phyloP scores from a whole-genome alignment of 805 yeast species.

The Monosporozyma yasuniensis region DNA sequence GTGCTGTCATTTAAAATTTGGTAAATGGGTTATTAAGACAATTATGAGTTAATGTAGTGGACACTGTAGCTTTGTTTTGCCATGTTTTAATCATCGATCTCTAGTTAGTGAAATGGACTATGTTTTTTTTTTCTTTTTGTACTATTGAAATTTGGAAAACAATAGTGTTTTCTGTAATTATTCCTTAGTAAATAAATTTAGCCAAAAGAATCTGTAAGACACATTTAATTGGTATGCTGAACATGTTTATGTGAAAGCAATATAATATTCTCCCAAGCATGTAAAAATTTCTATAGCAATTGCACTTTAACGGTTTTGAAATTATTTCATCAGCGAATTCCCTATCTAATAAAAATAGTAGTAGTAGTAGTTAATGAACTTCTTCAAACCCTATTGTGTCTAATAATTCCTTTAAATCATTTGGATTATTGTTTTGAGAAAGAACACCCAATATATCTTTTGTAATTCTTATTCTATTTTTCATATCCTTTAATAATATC shows the following conservation, averaged over 20 bases:
- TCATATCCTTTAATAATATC: slow-evolving; percentile 13
- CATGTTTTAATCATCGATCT: too few species aligned
- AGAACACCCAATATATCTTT: slow-evolving; percentile 14
- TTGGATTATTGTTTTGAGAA: background rate
- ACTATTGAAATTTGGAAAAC: background rate
- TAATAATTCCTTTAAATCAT: slow-evolving; percentile 20
- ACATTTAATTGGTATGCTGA: too few species aligned
- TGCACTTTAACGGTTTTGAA: too few species aligned
- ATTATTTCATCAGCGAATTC: too few species aligned
- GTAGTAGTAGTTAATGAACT: background rate
- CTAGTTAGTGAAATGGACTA: background rate
- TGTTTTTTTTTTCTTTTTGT: too few species aligned
- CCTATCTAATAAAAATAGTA: too few species aligned
- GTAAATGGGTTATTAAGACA: background rate
- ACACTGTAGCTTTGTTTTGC: too few species aligned
- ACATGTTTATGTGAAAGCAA: too few species aligned
- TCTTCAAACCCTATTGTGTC: slow-evolving; percentile 24
- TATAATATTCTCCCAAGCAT: too few species aligned
- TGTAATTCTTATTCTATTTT: slow-evolving; percentile 6
- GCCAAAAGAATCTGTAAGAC: too few species aligned
- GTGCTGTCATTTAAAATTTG: background rate
- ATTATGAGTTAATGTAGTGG: background rate
- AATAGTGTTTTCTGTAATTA: background rate
- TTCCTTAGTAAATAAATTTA: background rate
- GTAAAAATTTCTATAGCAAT: too few species aligned